A percentile compares a stretch with the other conserved stretches of the same genome.
Evolutionary conservation across 257 asterid species (phyloP).

Genomic region (Knoxia roxburghii): DNA sequence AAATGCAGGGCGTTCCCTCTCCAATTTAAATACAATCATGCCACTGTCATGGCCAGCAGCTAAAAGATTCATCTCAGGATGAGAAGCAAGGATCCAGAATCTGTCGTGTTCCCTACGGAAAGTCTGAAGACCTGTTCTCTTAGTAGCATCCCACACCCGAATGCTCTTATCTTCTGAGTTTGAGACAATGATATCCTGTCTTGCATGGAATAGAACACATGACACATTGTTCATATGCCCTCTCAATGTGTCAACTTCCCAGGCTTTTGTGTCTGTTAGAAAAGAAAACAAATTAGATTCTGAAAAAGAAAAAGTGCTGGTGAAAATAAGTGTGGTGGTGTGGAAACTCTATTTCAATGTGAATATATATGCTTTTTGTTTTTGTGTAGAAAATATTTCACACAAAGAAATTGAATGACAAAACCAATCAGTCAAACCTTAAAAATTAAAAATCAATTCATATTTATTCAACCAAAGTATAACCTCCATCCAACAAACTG

Average conservation of each 20-base stretch:
- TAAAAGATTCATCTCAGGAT: conserved; percentile 96
- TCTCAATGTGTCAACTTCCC: conserved; percentile 99
- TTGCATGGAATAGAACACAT: conserved; percentile 76
- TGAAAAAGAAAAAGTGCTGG: background rate
- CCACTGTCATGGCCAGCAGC: conserved; percentile 99
- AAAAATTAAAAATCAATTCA: background rate
- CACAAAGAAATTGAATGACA: background rate
- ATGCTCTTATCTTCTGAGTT: conserved; percentile 98
- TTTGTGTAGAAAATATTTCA: background rate
- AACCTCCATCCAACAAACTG: background rate
- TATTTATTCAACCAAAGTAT: background rate
- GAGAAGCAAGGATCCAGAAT: conserved; percentile 94
- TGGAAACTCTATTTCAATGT: background rate
- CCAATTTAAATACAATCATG: conserved; percentile 93
- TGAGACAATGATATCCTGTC: conserved; percentile 90
- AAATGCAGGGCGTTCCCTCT: conserved; percentile 97
- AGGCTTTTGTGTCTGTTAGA: conserved; percentile 91
- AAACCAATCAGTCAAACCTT: background rate
- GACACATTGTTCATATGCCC: conserved; percentile 98
- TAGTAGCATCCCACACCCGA: conserved; percentile 98
- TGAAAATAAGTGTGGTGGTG: background rate
- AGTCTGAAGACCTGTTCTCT: conserved; percentile 94
- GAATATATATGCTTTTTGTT: background rate
- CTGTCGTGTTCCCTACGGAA: conserved; percentile 98
- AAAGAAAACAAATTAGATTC: conserved; percentile 1